Base-by-base conservation (phyloP, 257 asterid species). In the Echium plantagineum region DNA sequence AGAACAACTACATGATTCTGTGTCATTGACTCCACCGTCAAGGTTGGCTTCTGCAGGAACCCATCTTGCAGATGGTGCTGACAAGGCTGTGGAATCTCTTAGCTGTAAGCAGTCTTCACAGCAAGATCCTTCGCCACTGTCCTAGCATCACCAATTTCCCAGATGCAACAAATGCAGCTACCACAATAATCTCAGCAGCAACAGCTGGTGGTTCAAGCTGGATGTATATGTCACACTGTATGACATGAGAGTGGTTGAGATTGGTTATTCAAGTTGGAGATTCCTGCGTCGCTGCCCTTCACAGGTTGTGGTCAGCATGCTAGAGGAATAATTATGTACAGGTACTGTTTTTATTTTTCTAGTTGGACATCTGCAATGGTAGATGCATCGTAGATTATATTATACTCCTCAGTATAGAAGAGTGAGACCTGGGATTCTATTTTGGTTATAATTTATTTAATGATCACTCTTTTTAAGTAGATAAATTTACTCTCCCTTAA, bases 141-240 rank as follows among this genome's bases (percentile, higher is more conserved):
- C n/a, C n/a, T n/a, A n/a, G n/a, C n/a, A n/a, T n/a, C n/a, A n/a
- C 46, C 26, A 24, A 1, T 24, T 2, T 72, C 79, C 54, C 85
- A 66, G 22, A 60, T 31, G 60, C 89, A 76, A 49, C 77, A 71
- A 63, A 77, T 84, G 62, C 75, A 71, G 69, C n/a, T 61, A 66
- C 60, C 60, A 20, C 73, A 73, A 22, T 77, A 77, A 66, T 69
- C 84, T 69, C 86, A 81, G 78, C 83, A 69, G 71, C 90, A 79
- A 71, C 52, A 71, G 12, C 86, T 72, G 76, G 81, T 84, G 75
- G 85, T 77, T 64, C 83, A 77, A 78, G 77, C 87, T 68, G 95
- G 86, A 74, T 77, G 71, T 42, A 71, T 72, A 62, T 74, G 82
- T 83, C 63, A 73, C 82, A 70, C 66, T 90, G 21, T 62, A 73